Evolutionary conservation across 495 filamentous ascomycete species (phyloP), one percentile per base, ranked within the genome.

Genomic region (Penicilliopsis zonata): DNA sequence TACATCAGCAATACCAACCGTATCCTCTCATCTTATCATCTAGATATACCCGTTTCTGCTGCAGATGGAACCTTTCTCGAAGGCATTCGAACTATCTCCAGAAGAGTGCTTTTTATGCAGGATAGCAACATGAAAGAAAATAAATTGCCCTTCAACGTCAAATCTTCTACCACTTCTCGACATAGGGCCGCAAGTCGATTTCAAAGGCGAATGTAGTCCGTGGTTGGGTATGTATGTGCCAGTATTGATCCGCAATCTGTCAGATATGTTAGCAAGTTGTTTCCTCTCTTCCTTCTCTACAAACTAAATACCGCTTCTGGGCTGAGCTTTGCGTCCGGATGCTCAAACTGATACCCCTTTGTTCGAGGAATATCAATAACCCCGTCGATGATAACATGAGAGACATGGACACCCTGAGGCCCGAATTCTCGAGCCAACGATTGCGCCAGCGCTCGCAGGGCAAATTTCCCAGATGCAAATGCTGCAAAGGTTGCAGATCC

Each of bases 181-280:
- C 65, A 52, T 71, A 80, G 3, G 82, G 82, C 37, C 85, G 61
- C 33, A 92, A 53, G 62, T 94, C 87, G 40, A 94, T 46, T 64
- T 94, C 84, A 46, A 80, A 82, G 1, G 85, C 87, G 46, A 86
- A 93, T 4, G 71, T 71, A 9, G 79, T 80, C 35, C 73, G 66
- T 13, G 80, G 82, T 59, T 95, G 87, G 2, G 79, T 82, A 53
- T 94, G 87, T 38, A 94, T 48, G 55, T 81, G 60, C 86, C 85
- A 94, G 48, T 95, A 94, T 28, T 70, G 60, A 34, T 93, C 85
- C 35, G 87, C 86, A 65, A 94, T 94, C 81, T 90, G 49, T 9
- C 18, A 18, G n/a, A 31, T 27, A 2, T 8, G 32, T 56, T 24
- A 58, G 43, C 33, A 25, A 7, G n/a, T 13, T 33, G 13, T 33